phyloP scores from a whole-genome alignment of 352 stramenopile species.

The Phytophthora niederhauseri region DNA sequence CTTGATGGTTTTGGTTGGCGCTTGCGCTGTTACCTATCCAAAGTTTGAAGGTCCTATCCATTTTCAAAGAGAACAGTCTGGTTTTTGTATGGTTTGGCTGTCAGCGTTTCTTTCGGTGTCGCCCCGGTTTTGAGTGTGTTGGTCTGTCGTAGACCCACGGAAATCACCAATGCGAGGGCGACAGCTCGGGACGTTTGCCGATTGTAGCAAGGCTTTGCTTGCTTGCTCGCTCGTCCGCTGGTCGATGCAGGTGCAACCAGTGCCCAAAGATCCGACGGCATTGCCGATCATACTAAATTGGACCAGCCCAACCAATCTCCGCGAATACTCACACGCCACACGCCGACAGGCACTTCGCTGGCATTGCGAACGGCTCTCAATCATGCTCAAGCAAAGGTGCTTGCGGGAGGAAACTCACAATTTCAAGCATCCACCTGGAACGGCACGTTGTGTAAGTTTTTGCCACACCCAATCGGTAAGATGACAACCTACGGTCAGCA shows the following conservation, averaged over 20 bases:
- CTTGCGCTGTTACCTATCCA: neutral
- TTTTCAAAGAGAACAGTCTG: constrained; percentile 13
- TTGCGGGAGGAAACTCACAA: neutral
- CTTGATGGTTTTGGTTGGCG: constrained; percentile 1
- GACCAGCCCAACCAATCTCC: neutral
- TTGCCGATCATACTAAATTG: neutral
- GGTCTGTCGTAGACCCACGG: constrained; percentile 1
- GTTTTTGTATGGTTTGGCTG: constrained; percentile 20
- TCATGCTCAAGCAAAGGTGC: neutral
- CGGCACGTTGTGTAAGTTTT: no score
- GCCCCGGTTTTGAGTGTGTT: constrained; percentile 27
- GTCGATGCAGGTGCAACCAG: constrained; percentile 2
- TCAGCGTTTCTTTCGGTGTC: constrained; percentile 35
- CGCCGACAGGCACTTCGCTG: neutral
- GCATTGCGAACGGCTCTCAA: neutral
- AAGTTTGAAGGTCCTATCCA: constrained; percentile 20
- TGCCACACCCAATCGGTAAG: neutral
- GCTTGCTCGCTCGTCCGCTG: constrained; percentile 7
- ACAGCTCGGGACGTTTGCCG: constrained; percentile 26
- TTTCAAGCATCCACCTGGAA: neutral
- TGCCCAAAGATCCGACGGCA: constrained; percentile 16
- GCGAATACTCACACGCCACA: neutral
- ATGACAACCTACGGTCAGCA: neutral
- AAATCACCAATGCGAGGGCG: constrained; percentile 35
- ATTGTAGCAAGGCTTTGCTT: constrained; percentile 22